These are phyloP conservation scores for Citrullus amarus DNA, from an alignment of 306 rosid genomes.

Conservation along the genomic window DNA sequence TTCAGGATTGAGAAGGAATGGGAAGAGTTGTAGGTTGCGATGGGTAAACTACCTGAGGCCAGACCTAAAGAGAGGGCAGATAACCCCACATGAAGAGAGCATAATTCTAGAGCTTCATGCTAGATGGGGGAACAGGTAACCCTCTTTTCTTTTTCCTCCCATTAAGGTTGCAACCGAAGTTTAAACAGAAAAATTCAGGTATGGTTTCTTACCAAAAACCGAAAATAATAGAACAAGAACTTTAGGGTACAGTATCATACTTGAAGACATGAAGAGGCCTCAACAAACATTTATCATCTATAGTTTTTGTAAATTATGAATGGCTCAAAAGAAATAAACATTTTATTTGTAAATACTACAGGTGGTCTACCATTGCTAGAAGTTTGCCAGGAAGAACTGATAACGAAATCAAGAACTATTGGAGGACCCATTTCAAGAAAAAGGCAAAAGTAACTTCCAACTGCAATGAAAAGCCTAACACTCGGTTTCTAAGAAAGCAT, in stretches of 20 bases:
- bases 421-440: slow-evolving; percentile 94
- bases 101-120: slow-evolving; percentile 74
- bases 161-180: not conserved
- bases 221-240: not conserved
- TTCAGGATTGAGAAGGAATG: slow-evolving; percentile 84
- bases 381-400: slow-evolving; percentile 94
- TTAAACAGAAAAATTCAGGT: not conserved
- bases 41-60: slow-evolving; percentile 95
- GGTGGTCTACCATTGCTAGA: slow-evolving; percentile 97
- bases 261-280: not conserved
- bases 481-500: slow-evolving; percentile 45
- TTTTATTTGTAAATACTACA: slow-evolving; percentile 2
- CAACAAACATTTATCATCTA: not conserved
- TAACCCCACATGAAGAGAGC: slow-evolving; percentile 91
- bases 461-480: slow-evolving; percentile 38
- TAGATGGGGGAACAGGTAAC: slow-evolving; percentile 93
- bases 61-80: slow-evolving; percentile 88
- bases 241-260: not conserved
- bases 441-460: slow-evolving; percentile 38
- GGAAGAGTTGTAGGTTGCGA: slow-evolving; percentile 92
- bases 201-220: no score
- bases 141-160: no score
- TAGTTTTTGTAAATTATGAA: not conserved
- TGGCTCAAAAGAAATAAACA: not conserved
- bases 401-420: slow-evolving; percentile 82